phyloP scores from a whole-genome alignment of 129 eudicot species.

The Lactuca sativa region DNA sequence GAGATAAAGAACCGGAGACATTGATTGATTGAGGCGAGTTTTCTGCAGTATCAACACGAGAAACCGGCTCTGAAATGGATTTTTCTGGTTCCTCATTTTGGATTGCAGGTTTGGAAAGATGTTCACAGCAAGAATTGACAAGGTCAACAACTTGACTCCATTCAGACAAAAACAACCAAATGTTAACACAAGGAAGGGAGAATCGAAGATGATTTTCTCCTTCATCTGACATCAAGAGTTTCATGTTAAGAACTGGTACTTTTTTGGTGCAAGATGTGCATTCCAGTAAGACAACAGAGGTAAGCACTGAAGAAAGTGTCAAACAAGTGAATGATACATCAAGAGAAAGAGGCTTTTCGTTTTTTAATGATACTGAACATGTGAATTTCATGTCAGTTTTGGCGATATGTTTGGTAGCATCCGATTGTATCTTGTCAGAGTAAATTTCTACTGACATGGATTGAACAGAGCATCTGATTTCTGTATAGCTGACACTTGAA shows the following conservation, averaged over 20 bases:
- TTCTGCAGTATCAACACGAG: constrained; percentile 34
- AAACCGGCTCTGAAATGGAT: constrained; percentile 23
- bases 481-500: constrained; percentile 37
- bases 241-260: constrained; percentile 46
- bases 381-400: constrained; percentile 50
- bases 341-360: constrained; percentile 36
- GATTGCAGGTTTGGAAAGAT: constrained; percentile 21
- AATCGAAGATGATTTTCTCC: constrained; percentile 45
- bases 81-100: constrained; percentile 23
- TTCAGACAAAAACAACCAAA: constrained; percentile 69
- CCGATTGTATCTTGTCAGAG: constrained; percentile 35
- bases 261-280: constrained; percentile 45
- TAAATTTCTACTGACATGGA: constrained; percentile 54
- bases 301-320: constrained; percentile 49
- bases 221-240: constrained; percentile 29
- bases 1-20: constrained; percentile 28
- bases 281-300: constrained; percentile 55
- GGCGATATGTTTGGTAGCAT: constrained; percentile 39
- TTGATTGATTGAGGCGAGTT: constrained; percentile 27
- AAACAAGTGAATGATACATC: constrained; percentile 54
- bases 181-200: constrained; percentile 58
- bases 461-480: constrained; percentile 48
- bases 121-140: constrained; percentile 24
- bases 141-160: constrained; percentile 65
- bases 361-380: constrained; percentile 48